Base-by-base conservation (phyloP, 2,329 filamentous ascomycete species). In the Tolypocladium nubicola region DNA sequence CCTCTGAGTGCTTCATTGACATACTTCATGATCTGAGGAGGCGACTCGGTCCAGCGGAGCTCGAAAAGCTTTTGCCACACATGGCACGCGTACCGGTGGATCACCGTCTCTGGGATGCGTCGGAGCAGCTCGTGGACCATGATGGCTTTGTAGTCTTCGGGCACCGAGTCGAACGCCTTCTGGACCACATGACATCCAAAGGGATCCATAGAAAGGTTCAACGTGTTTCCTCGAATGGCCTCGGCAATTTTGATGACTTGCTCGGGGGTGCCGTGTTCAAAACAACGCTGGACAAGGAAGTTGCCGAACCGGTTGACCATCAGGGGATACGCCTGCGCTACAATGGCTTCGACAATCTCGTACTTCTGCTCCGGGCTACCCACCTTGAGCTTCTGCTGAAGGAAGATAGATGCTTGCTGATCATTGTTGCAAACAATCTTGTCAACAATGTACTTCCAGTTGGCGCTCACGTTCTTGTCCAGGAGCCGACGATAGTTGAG, bases 61-160 rank as follows among this genome's bases (percentile, higher is more conserved):
- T 99, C 94, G 71, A 99, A 99, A 35, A 99, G 83, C 78, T 99
- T 99, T 77, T 99, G 94, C 94, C 94, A 99, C 61, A 99, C 94
- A 72, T 99, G 94, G 68, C 94, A 99, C 59, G 94, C 94, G 74
- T 99, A 99, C 64, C 95, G 89, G 74, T 99, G 95, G 68, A 99
- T 94, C 62, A 99, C 92, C 2, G 94, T 99, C 74, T 99, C 93
- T 0, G 93, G 94, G 62, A 99, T 99, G 57, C 91, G 87, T 60
- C 91, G 90, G 58, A 99, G 84, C 33, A 99, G 81, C 70, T 99
- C 94, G 69, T 96, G 90, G n/a, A 99, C 94, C 92, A 99, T 97
- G 69, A 94, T 87, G 14, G 91, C 90, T 75, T 99, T 99, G 80
- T 97, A 96, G 64, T 96, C 89, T 71, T 99, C 95, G 0, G 94